A percentile compares a stretch with the other conserved stretches of the same genome.
Conservation (phyloP, 2,329 filamentous ascomycete species). For the Cryphonectria nitschkei region DNA sequence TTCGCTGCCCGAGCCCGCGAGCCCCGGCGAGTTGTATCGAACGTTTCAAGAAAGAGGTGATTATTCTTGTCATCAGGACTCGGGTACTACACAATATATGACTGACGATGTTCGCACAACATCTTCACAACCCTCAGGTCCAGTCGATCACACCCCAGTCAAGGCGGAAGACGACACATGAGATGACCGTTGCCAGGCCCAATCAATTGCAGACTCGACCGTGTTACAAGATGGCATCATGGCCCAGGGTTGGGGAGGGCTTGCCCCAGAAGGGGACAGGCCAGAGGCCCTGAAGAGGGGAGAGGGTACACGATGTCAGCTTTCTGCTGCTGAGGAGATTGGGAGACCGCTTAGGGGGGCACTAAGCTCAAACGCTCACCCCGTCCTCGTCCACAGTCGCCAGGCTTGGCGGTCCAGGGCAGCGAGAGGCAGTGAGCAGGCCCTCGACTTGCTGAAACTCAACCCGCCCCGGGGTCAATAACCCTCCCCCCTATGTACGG, state of each 20-base stretch:
- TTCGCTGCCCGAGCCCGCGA: constrained; percentile 26
- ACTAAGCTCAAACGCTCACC: not conserved
- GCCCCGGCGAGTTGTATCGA: not conserved
- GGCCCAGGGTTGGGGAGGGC: not conserved
- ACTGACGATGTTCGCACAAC: not conserved
- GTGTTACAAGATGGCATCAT: constrained; percentile 2
- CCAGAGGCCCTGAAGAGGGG: not conserved
- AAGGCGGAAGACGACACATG: not conserved
- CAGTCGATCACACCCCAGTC: not conserved
- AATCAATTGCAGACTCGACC: not conserved
- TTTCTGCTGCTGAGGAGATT: constrained; percentile 8
- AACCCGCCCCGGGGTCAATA: constrained; percentile 19
- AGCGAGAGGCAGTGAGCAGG: constrained; percentile 5
- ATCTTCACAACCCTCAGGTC: not conserved
- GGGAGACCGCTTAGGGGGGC: not conserved
- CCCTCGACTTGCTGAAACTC: constrained; percentile 26
- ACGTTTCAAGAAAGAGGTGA: not conserved
- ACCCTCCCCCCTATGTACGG: not conserved
- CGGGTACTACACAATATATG: not conserved
- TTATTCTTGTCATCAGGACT: not conserved
- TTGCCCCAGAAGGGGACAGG: not conserved
- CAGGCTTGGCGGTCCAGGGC: constrained; percentile 6
- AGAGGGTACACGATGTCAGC: not conserved
- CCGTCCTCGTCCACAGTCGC: not conserved
- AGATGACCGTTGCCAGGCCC: not conserved